phyloP scores from a whole-genome alignment of 2,329 filamentous ascomycete genomes.

The Colletotrichum nymphaeae region DNA sequence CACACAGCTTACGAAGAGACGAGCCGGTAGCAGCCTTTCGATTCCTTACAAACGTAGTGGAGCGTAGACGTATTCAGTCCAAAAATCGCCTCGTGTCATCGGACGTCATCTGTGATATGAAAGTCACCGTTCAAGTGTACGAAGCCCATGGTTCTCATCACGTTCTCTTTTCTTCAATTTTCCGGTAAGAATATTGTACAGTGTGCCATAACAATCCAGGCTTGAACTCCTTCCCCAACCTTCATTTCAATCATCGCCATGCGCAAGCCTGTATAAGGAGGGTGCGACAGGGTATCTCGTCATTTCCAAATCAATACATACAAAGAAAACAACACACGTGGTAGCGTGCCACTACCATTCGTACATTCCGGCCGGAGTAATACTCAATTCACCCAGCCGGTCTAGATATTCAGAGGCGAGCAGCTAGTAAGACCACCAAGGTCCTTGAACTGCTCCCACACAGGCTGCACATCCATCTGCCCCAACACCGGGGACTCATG shows the following conservation, averaged over 20 bases:
- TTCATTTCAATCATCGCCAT: neutral
- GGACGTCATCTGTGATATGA: neutral
- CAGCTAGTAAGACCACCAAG: conserved; percentile 54
- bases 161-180: neutral
- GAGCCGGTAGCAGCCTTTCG: neutral
- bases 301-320: conserved; percentile 32
- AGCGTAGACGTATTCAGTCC: neutral
- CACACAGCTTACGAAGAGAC: neutral
- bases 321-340: neutral
- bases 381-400: neutral
- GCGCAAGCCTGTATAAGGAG: conserved; percentile 8
- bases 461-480: conserved; percentile 42
- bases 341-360: neutral
- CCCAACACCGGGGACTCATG: conserved; percentile 5
- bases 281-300: conserved; percentile 34
- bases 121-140: neutral
- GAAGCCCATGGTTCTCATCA: neutral
- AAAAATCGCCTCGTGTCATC: neutral
- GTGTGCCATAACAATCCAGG: neutral
- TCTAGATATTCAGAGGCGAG: conserved; percentile 20
- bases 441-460: conserved; percentile 60
- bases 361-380: too few relatives aligned
- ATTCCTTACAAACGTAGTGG: neutral
- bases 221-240: neutral
- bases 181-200: neutral